Conservation (phyloP, 208 protist species). For the Crithidia thermophila region DNA sequence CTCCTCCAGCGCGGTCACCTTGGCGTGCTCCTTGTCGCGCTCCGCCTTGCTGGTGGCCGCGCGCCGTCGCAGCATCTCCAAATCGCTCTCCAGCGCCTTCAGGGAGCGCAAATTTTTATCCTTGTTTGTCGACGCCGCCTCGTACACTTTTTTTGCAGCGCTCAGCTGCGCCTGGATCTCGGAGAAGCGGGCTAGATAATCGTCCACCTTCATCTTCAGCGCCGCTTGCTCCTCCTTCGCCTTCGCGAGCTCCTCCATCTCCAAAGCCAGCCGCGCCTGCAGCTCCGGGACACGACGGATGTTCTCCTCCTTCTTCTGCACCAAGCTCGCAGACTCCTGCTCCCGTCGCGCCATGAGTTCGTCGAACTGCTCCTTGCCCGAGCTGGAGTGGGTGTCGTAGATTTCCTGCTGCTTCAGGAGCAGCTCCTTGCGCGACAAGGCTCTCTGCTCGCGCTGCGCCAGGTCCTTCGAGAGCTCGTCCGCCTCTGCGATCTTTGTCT, state of each 20-base stretch:
- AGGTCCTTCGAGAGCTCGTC: conserved; percentile 49
- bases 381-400: conserved; percentile 45
- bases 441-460: conserved; percentile 40
- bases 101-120: conserved; percentile 51
- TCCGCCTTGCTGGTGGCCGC: conserved; percentile 45
- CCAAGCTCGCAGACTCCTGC: conserved; percentile 46
- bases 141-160: conserved; percentile 55
- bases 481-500: conserved; percentile 44
- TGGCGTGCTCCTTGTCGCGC: conserved; percentile 53
- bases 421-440: conserved; percentile 37
- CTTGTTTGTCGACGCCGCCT: conserved; percentile 52
- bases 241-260: conserved; percentile 30
- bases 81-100: conserved; percentile 53
- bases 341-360: conserved; percentile 54
- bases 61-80: conserved; percentile 36
- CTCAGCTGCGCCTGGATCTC: conserved; percentile 57
- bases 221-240: conserved; percentile 35
- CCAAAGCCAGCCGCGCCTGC: conserved; percentile 39
- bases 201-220: conserved; percentile 51
- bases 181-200: conserved; percentile 42
- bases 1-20: conserved; percentile 47
- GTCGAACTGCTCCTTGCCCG: conserved; percentile 53
- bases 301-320: conserved; percentile 41
- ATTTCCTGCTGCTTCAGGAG: conserved; percentile 69
- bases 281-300: conserved; percentile 42